Base-by-base conservation (phyloP, 257 asterid species). In the Perilla frutescens region DNA sequence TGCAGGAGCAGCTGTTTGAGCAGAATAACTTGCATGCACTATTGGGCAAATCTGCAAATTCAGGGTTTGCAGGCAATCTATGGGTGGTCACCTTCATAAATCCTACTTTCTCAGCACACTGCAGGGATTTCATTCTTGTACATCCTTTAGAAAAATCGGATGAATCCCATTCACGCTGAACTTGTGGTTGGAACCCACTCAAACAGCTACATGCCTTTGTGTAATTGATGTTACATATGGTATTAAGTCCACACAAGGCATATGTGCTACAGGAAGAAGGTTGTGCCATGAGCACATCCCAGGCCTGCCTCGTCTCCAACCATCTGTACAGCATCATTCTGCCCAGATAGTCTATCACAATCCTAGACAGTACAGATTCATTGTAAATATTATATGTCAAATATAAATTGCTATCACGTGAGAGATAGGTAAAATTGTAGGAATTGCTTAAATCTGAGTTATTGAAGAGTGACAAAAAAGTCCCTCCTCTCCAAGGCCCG, bases 401-500 rank as follows among this genome's bases (percentile, higher is more conserved):
- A 49, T 69, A 79, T 3, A 5, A 8, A 44, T 41, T 7, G 12
- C 64, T 65, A 9, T 68, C 64, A 6, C 14, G n/a, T 31, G 72
- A 12, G 41, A 45, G 8, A 8, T 62, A 76, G 4, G 74, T 72
- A 34, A 79, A 68, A 66, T 64, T 72, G 73, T 44, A 40, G 8
- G 34, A 39, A 29, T 29, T 3, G 1, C 4, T 51, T 8, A 51
- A 56, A 10, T 29, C 32, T 43, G 47, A 53, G 56, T 8, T 37
- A 4, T 8, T 2, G 3, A 34, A 4, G 4, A 65, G 37, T 3
- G 63, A 71, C 37, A 29, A 7, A 32, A 75, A 72, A 60, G 34
- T 57, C 60, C 75, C 70, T 31, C 12, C 57, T 69, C 13, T 43
- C 84, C 79, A 85, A 36, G 82, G 63, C 6, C 94, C 93, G 11